Evolutionary conservation across 1,284 basidiomycete genomes (phyloP), one percentile per base, ranked within the genome.

Genomic region (Megacollybia platyphylla): DNA sequence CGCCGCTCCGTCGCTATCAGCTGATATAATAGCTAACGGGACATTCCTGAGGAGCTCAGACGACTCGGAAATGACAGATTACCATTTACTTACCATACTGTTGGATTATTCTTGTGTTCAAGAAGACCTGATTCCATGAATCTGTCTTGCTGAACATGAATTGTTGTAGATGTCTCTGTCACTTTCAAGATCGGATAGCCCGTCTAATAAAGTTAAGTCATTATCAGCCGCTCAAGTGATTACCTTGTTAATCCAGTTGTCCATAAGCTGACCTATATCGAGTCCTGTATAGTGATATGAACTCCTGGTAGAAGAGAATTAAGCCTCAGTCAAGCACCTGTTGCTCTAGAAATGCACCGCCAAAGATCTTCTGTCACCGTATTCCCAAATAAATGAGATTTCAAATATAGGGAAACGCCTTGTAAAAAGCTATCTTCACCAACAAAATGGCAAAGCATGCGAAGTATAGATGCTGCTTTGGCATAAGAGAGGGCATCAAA

Each of bases 131-230:
- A 88, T 54, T 88, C 85, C 40, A 97, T 67, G 74, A 97, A 97
- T 20, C 94, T 79, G 60, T 96, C 90, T 64, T 98, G 94, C 36
- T 82, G 80, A 39, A 93, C 68, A 45, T 65, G 67, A 51, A 93
- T 79, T 11, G 80, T 79, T 38, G 74, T 75, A 1, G 67, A 61
- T 7, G 67, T 72, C 62, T 97, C 92, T 0, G 78, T 84, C 36
- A 97, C 89, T 10, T 79, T 87, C 41, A 98, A 60, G 20, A 97
- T 80, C 3, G 92, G 92, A 65, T 82, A 92, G 24, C 89, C 89
- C 48, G 84, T 79, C 78, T 82, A 17, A 26, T 34, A 15, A 15
- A 34, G 13, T 43, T 8, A 36, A 18, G 24, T 11, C 11, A 6
- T 34, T n/a, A 36, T 3, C 11, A 30, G n/a, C 35, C 1, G 20